Conservation (phyloP, 345 rosid genomes). For the Hibiscus trionum region DNA sequence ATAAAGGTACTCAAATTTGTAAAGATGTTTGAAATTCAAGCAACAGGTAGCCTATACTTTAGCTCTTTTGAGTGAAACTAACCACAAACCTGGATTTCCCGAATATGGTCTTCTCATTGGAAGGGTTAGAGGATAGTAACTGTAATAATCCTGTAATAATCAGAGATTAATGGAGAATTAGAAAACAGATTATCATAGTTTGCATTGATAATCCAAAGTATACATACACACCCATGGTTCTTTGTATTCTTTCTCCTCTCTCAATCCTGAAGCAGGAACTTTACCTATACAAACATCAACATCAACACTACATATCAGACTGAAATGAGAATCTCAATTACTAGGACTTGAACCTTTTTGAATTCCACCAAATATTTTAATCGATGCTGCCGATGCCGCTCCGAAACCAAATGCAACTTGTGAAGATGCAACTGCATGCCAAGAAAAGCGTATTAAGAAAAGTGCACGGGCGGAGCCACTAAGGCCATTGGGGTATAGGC, state of each 20-base stretch:
- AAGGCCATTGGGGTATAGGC: too few relatives aligned
- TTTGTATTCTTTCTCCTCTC: conserved; percentile 45
- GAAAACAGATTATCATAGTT: not conserved
- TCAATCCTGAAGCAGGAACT: conserved; percentile 25
- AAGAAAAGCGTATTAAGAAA: not conserved
- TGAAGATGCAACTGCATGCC: conserved; percentile 30
- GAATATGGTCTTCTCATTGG: conserved; percentile 71
- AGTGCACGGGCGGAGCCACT: too few relatives aligned
- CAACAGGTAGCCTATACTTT: too few relatives aligned
- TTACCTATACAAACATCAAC: conserved; percentile 30
- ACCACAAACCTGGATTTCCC: conserved; percentile 67
- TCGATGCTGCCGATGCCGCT: conserved; percentile 27
- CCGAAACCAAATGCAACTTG: conserved; percentile 52
- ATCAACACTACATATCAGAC: not conserved
- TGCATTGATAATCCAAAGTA: conserved; percentile 5
- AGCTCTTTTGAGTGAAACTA: not conserved
- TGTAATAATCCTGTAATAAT: conserved; percentile 56
- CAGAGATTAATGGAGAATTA: not conserved
- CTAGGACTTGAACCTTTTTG: conserved; percentile 21
- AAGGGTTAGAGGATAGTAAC: conserved; percentile 68
- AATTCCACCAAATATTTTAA: conserved; percentile 33
- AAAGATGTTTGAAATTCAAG: too few relatives aligned
- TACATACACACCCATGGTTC: conserved; percentile 81
- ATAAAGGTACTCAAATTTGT: not conserved
- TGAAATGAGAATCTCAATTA: conserved; percentile 5